Evolutionary conservation across 805 yeast species (phyloP).

Genomic region (Candida nanaspora): DNA sequence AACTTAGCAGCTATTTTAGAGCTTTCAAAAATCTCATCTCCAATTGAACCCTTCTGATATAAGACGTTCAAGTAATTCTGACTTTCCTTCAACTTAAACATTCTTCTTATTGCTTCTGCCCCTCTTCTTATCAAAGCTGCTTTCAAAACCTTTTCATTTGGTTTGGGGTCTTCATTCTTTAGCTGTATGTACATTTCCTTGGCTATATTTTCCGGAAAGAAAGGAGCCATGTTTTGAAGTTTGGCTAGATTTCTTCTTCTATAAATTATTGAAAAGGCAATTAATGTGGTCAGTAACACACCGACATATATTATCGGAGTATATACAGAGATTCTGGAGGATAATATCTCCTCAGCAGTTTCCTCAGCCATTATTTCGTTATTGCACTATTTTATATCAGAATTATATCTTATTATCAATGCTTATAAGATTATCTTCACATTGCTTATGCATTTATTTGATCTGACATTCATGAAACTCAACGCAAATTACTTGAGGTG

Average conservation of each 20-base stretch:
- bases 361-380: constrained; percentile 1
- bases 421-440: too few species aligned
- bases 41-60: constrained; percentile 84
- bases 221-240: constrained; percentile 56
- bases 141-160: constrained; percentile 51
- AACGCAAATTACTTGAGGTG: too few species aligned
- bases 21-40: constrained; percentile 81
- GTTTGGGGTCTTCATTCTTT: constrained; percentile 46
- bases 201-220: constrained; percentile 65
- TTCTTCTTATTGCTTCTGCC: constrained; percentile 81
- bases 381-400: too few species aligned
- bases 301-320: constrained; percentile 76
- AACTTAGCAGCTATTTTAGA: constrained; percentile 70
- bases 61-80: constrained; percentile 62
- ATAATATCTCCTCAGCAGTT: not conserved
- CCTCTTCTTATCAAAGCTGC: constrained; percentile 53
- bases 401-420: too few species aligned
- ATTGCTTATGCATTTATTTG: too few species aligned
- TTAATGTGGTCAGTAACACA: constrained; percentile 57
- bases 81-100: constrained; percentile 74
- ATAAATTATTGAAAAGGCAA: constrained; percentile 63
- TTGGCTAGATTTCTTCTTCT: constrained; percentile 48
- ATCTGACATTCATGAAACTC: too few species aligned
- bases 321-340: constrained; percentile 42
- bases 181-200: constrained; percentile 57